Evolutionary conservation across 345 rosid species (phyloP).

Genomic region (Garcia nutans): DNA sequence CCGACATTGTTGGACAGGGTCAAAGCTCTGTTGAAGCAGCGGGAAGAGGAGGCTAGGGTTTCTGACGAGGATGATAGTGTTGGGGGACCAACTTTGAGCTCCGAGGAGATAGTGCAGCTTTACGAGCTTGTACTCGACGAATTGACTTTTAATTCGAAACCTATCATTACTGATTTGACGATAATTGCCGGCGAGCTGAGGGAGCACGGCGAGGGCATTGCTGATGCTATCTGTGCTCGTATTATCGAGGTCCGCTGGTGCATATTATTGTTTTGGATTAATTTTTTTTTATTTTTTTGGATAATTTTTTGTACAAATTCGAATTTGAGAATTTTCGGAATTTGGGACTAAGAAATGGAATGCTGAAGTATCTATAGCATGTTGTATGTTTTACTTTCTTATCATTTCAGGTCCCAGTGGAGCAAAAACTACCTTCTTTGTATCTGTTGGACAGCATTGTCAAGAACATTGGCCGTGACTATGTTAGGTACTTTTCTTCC

Average conservation of each 20-base stretch:
- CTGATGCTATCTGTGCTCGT: slow-evolving; percentile 79
- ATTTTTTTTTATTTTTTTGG: background rate
- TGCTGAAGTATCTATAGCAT: too few relatives aligned
- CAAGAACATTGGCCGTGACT: slow-evolving; percentile 87
- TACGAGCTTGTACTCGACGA: slow-evolving; percentile 71
- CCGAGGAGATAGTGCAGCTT: slow-evolving; percentile 66
- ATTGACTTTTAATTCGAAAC: slow-evolving; percentile 87
- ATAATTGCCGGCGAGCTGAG: slow-evolving; percentile 90
- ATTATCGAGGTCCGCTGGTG: slow-evolving; percentile 68
- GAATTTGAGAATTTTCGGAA: background rate
- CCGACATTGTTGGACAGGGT: slow-evolving; percentile 62
- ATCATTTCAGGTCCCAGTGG: slow-evolving; percentile 72
- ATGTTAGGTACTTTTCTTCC: slow-evolving; percentile 68
- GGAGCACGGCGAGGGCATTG: slow-evolving; percentile 77
- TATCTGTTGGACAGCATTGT: slow-evolving; percentile 98
- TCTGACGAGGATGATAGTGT: slow-evolving; percentile 32
- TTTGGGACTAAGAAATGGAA: background rate
- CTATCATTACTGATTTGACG: slow-evolving; percentile 94
- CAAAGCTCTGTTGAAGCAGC: slow-evolving; percentile 60
- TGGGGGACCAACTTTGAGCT: slow-evolving; percentile 22
- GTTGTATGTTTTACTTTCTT: background rate
- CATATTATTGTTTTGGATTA: background rate
- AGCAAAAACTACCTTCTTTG: slow-evolving; percentile 84
- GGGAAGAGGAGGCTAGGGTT: slow-evolving; percentile 49
- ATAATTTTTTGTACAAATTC: background rate